phyloP scores from a whole-genome alignment of 495 filamentous ascomycete species.

The Gamarada debralockiae region DNA sequence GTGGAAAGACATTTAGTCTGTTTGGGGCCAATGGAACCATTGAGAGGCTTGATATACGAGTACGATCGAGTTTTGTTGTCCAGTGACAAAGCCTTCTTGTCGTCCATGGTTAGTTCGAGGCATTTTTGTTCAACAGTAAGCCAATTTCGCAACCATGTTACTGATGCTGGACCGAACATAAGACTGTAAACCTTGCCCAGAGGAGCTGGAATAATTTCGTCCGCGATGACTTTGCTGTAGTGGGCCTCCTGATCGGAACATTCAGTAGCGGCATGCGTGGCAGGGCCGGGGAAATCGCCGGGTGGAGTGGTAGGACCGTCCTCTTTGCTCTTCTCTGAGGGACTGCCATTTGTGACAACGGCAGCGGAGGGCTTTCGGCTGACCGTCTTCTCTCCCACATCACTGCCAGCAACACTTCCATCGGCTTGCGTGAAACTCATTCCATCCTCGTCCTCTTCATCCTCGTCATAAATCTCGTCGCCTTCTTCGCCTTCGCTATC shows the following conservation, averaged over 20 bases:
- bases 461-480: slow-evolving; percentile 70
- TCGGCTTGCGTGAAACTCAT: slow-evolving; percentile 55
- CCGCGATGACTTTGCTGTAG: slow-evolving; percentile 79
- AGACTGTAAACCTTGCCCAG: slow-evolving; percentile 89
- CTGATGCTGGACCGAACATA: slow-evolving; percentile 77
- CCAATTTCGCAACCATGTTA: slow-evolving; percentile 78
- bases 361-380: slow-evolving; percentile 65
- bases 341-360: slow-evolving; percentile 39
- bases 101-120: slow-evolving; percentile 78
- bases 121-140: slow-evolving; percentile 85
- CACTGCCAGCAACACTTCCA: slow-evolving; percentile 57
- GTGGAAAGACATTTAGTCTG: slow-evolving; percentile 93
- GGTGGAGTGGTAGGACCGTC: slow-evolving; percentile 44
- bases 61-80: slow-evolving; percentile 72
- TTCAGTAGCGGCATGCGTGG: slow-evolving; percentile 76
- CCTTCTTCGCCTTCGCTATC: slow-evolving; percentile 62
- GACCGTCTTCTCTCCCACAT: slow-evolving; percentile 51
- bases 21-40: slow-evolving; percentile 80
- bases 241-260: slow-evolving; percentile 73
- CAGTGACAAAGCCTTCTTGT: slow-evolving; percentile 64
- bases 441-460: slow-evolving; percentile 63
- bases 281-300: slow-evolving; percentile 82
- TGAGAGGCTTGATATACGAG: slow-evolving; percentile 89
- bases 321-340: slow-evolving; percentile 53
- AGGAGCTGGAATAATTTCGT: slow-evolving; percentile 83